Evolutionary conservation across 2,329 filamentous ascomycete species (phyloP), one percentile per base, ranked within the genome.

Genomic region (Macrophomina phaseolina): DNA sequence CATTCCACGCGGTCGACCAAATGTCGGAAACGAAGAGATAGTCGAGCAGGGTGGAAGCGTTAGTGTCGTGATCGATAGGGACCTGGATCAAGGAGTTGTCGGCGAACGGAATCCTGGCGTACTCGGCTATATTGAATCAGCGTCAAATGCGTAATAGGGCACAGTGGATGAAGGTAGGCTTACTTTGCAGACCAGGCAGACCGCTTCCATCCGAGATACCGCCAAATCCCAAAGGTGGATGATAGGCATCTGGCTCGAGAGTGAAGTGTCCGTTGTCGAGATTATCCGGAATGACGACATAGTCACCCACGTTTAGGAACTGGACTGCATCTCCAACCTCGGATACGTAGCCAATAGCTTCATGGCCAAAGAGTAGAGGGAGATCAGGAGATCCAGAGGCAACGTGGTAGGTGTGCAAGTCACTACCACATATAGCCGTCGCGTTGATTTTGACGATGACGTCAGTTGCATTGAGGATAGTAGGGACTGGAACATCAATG

Each of bases 1-100:
- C 78, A 48, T 72, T 69, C 80, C 80, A 83, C 5, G 73, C 79
- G 1, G 79, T 81, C 11, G 75, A 69, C 67, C 80, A 80, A 51
- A 81, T 79, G 66, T 81, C 79, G 1, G 72, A 70, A 4, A 78
- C n/a, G 12, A 74, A 67, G 3, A 77, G 55, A 34, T 73, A 76
- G 53, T 78, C 63, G 8, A 52, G n/a, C 3, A 48, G 49, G 23
- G 45, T 30, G 8, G 45, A 11, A 18, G n/a, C 64, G 7, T 36
- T 48, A 5, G 52, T 65, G 5, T 61, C 23, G 18, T 4, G 32
- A 6, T 23, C 36, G 8, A 64, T 3, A 1, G 58, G 58, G 4
- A 62, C 40, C 4, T 18, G 18, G 42, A 62, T 66, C 28, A 48
- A 30, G 9, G 16, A 60, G 67, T 69, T 53, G 28, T 69, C 68